Evolutionary conservation across 495 filamentous ascomycete species (phyloP).

Genomic region (Echria macrotheca): DNA sequence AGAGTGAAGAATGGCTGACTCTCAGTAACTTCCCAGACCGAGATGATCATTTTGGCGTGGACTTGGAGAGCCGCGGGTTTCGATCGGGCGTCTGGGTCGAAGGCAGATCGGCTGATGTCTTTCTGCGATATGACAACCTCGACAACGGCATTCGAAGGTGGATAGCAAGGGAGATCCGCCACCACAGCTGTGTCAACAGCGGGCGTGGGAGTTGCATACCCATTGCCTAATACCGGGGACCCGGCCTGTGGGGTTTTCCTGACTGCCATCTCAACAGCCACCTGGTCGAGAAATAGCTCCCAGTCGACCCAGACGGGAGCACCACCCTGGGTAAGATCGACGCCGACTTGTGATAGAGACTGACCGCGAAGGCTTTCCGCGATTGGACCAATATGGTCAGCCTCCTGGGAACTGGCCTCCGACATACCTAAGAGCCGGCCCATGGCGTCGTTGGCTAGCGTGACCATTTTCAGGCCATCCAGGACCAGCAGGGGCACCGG

Average conservation of each 20-base stretch:
- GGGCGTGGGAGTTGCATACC: not conserved
- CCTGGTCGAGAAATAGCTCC: slow-evolving; percentile 49
- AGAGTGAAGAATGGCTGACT: slow-evolving; percentile 56
- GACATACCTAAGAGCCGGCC: slow-evolving; percentile 53
- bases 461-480: slow-evolving; percentile 55
- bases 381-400: slow-evolving; percentile 24
- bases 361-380: slow-evolving; percentile 50
- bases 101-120: slow-evolving; percentile 23
- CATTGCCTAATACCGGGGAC: slow-evolving; percentile 4
- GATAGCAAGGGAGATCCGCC: too few relatives aligned
- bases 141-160: slow-evolving; percentile 44
- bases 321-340: slow-evolving; percentile 57
- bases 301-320: slow-evolving; percentile 48
- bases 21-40: slow-evolving; percentile 55
- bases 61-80: slow-evolving; percentile 36
- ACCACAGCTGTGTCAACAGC: slow-evolving; percentile 11
- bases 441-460: slow-evolving; percentile 69
- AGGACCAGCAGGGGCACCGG: slow-evolving; percentile 62
- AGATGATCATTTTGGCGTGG: slow-evolving; percentile 62
- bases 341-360: slow-evolving; percentile 53
- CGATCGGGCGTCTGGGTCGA: slow-evolving; percentile 20
- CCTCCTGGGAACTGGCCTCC: slow-evolving; percentile 23
- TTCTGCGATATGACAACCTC: slow-evolving; percentile 50
- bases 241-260: too few relatives aligned
- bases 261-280: slow-evolving; percentile 42